Conservation (phyloP, 495 filamentous ascomycete genomes). For the Halenospora varia region DNA sequence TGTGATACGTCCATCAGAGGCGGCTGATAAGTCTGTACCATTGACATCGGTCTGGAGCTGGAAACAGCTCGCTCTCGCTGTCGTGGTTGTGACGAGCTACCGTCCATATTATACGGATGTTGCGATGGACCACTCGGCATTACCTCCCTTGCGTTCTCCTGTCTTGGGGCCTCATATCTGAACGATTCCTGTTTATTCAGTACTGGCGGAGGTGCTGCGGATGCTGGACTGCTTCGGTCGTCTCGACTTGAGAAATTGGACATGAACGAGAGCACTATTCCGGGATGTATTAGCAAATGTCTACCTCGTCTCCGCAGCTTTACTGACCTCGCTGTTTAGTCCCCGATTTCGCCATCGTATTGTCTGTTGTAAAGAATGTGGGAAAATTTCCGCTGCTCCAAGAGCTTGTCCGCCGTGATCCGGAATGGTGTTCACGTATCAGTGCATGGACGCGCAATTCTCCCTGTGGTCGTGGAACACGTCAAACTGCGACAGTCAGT, state of each 20-base stretch:
- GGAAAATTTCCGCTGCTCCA: not conserved
- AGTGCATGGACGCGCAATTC: not conserved
- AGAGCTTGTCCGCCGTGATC: constrained; percentile 5
- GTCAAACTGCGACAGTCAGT: not conserved
- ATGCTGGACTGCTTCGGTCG: constrained; percentile 30
- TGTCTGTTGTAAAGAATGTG: not conserved
- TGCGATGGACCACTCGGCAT: not conserved
- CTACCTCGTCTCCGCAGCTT: too few relatives aligned
- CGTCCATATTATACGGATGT: constrained; percentile 7
- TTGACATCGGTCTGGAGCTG: constrained; percentile 51
- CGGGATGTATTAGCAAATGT: too few relatives aligned
- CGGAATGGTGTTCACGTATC: constrained; percentile 2
- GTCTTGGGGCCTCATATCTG: constrained; percentile 9
- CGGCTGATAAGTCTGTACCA: constrained; percentile 80
- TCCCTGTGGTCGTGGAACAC: not conserved
- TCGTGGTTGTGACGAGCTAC: constrained; percentile 15
- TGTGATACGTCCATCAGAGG: constrained; percentile 77
- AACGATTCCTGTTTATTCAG: constrained; percentile 8
- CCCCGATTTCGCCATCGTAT: constrained; percentile 18
- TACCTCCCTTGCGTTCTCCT: constrained; percentile 6
- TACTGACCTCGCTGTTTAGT: constrained; percentile 47
- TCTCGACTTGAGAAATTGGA: constrained; percentile 48
- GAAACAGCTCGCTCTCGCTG: constrained; percentile 19
- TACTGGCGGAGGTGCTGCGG: constrained; percentile 25
- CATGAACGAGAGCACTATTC: constrained; percentile 62